phyloP scores from a whole-genome alignment of 2,329 filamentous ascomycete species.

The Chalaropsis ovoidea region DNA sequence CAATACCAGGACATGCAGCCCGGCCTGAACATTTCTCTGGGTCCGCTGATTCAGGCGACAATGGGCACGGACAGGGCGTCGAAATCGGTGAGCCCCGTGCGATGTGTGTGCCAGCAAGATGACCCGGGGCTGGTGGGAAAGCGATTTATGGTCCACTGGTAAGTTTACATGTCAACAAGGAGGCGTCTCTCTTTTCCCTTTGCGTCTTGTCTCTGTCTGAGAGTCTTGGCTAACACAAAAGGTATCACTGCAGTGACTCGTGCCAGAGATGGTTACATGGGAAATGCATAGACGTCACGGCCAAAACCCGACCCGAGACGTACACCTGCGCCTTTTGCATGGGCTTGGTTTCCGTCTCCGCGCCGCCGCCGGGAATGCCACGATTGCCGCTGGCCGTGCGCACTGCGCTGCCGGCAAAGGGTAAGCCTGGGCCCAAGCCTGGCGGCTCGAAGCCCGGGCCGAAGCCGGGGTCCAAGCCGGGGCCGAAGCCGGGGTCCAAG shows the following conservation, averaged over 20 bases:
- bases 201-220: too few species aligned
- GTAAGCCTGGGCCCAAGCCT: slow-evolving; percentile 4
- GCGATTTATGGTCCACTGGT: slow-evolving; percentile 56
- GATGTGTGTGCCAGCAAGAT: slow-evolving; percentile 47
- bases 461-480: not conserved
- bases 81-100: slow-evolving; percentile 31
- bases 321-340: slow-evolving; percentile 57
- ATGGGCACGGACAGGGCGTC: slow-evolving; percentile 27
- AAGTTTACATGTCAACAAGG: slow-evolving; percentile 29
- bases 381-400: slow-evolving; percentile 29
- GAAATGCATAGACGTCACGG: slow-evolving; percentile 51
- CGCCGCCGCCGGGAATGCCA: slow-evolving; percentile 38
- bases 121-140: slow-evolving; percentile 35
- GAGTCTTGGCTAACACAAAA: slow-evolving; percentile 12
- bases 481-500: not conserved
- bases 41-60: not conserved
- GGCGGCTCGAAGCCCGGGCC: not conserved
- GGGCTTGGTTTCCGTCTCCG: slow-evolving; percentile 41
- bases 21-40: slow-evolving; percentile 4
- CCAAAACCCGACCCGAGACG: slow-evolving; percentile 47
- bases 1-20: slow-evolving; percentile 10
- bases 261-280: slow-evolving; percentile 57
- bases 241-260: slow-evolving; percentile 41
- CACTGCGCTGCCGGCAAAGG: not conserved
- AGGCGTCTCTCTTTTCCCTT: too few species aligned